These are phyloP conservation scores for Epichloe amarillans DNA, from an alignment of 2,329 filamentous ascomycete species.

Conservation along the genomic window DNA sequence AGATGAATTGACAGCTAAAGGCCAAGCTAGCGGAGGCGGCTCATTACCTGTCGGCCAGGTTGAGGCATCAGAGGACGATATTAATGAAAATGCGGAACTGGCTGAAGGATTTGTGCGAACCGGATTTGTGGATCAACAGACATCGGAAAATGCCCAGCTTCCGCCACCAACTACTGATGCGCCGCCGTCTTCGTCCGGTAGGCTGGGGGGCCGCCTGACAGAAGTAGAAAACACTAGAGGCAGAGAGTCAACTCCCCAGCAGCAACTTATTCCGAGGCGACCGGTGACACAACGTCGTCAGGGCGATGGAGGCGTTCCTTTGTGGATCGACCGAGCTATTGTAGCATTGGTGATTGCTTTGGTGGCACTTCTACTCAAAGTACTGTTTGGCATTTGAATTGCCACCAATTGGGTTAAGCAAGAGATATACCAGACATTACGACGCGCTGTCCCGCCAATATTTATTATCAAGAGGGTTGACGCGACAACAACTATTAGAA, in stretches of 20 bases:
- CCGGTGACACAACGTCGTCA: conserved; percentile 8
- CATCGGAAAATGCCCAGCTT: neutral
- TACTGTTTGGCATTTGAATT: conserved; percentile 22
- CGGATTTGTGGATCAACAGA: conserved; percentile 12
- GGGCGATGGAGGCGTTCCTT: conserved; percentile 38
- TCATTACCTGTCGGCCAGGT: neutral
- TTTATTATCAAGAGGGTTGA: too few relatives aligned
- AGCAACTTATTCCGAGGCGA: conserved; percentile 3
- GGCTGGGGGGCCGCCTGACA: too few relatives aligned
- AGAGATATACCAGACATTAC: too few relatives aligned
- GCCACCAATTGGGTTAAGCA: too few relatives aligned
- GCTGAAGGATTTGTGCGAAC: conserved; percentile 47
- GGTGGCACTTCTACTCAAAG: conserved; percentile 53
- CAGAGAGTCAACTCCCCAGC: neutral
- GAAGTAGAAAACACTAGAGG: neutral
- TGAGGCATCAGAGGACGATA: conserved; percentile 12
- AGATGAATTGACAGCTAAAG: conserved; percentile 48
- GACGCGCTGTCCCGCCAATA: too few relatives aligned
- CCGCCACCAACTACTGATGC: neutral
- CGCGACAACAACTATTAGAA: too few relatives aligned
- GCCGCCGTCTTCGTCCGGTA: neutral
- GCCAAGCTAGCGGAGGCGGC: neutral
- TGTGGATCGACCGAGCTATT: conserved; percentile 75
- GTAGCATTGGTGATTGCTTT: conserved; percentile 57
- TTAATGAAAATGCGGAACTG: conserved; percentile 29